phyloP scores from a whole-genome alignment of 2,329 filamentous ascomycete species.

The Chlorencoelia australis region DNA sequence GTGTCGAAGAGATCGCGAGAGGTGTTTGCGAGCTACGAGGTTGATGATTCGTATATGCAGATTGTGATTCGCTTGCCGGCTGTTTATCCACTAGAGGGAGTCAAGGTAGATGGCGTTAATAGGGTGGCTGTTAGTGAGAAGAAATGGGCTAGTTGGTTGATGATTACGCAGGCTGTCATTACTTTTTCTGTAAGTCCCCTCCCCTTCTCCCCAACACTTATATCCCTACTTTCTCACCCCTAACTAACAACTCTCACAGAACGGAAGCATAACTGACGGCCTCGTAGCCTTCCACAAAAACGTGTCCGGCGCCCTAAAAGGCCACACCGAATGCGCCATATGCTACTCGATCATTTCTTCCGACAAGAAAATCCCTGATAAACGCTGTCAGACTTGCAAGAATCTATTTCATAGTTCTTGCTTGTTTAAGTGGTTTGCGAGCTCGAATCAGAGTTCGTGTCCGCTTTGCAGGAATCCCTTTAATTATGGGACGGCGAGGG shows the following conservation, averaged over 20 bases:
- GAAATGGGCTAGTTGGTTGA: conserved; percentile 88
- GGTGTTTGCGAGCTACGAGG: conserved; percentile 71
- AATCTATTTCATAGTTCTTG: conserved; percentile 86
- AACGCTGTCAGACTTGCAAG: conserved; percentile 84
- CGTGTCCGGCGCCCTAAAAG: conserved; percentile 78
- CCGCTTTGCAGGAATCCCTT: conserved; percentile 89
- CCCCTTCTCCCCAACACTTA: conserved; percentile 25
- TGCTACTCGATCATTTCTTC: conserved; percentile 90
- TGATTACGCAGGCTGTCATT: conserved; percentile 83
- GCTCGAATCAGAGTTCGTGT: conserved; percentile 82
- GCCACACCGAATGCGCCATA: conserved; percentile 90
- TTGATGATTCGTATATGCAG: conserved; percentile 77
- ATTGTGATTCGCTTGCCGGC: conserved; percentile 74
- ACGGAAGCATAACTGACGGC: conserved; percentile 80
- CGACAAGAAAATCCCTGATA: conserved; percentile 84
- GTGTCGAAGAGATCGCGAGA: conserved; percentile 63
- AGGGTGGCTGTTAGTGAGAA: conserved; percentile 81
- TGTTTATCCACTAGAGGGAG: conserved; percentile 72
- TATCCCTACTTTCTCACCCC: background rate
- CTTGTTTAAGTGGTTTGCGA: conserved; percentile 95
- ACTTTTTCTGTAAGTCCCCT: too few relatives aligned
- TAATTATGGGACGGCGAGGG: too few relatives aligned
- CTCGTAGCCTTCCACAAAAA: conserved; percentile 78
- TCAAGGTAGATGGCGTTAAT: conserved; percentile 65
- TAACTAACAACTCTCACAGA: conserved; percentile 40